Percentiles rank a stretch among this genome's conserved stretches.
Conservation (phyloP, 495 filamentous ascomycete genomes). For the Chaetomium tenue region DNA sequence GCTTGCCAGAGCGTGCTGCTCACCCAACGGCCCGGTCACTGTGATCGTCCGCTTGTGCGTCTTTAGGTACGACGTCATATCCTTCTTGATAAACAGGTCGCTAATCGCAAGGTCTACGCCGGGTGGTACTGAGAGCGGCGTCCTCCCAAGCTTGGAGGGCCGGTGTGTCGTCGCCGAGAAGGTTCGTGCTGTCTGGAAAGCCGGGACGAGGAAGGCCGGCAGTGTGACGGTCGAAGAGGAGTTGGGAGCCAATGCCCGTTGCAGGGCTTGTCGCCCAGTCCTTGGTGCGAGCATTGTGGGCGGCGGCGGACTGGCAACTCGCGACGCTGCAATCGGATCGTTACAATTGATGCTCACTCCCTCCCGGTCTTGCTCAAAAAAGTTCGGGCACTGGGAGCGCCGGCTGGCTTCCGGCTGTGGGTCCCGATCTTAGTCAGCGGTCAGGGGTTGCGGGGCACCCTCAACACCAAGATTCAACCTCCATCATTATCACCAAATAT, state of each 20-base stretch:
- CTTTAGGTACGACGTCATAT: slow-evolving; percentile 49
- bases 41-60: slow-evolving; percentile 61
- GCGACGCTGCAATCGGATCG: slow-evolving; percentile 13
- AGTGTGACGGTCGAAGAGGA: slow-evolving; percentile 45
- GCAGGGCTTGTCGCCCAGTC: slow-evolving; percentile 43
- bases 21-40: slow-evolving; percentile 74
- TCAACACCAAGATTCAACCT: neutral
- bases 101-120: slow-evolving; percentile 73
- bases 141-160: slow-evolving; percentile 78
- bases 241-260: slow-evolving; percentile 37
- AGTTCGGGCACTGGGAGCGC: slow-evolving; percentile 11
- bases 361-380: slow-evolving; percentile 12
- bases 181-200: slow-evolving; percentile 58
- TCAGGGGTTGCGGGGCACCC: neutral
- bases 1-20: slow-evolving; percentile 19
- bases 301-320: slow-evolving; percentile 17
- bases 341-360: slow-evolving; percentile 5
- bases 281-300: slow-evolving; percentile 51
- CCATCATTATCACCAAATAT: neutral
- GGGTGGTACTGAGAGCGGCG: slow-evolving; percentile 77
- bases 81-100: slow-evolving; percentile 54
- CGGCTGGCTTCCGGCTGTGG: slow-evolving; percentile 11
- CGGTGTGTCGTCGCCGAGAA: slow-evolving; percentile 69
- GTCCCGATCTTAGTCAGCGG: slow-evolving; percentile 14
- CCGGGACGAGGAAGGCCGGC: slow-evolving; percentile 72